These are phyloP conservation scores for Eucalyptus regnans DNA, from an alignment of 345 rosid genomes.

Conservation along the genomic window DNA sequence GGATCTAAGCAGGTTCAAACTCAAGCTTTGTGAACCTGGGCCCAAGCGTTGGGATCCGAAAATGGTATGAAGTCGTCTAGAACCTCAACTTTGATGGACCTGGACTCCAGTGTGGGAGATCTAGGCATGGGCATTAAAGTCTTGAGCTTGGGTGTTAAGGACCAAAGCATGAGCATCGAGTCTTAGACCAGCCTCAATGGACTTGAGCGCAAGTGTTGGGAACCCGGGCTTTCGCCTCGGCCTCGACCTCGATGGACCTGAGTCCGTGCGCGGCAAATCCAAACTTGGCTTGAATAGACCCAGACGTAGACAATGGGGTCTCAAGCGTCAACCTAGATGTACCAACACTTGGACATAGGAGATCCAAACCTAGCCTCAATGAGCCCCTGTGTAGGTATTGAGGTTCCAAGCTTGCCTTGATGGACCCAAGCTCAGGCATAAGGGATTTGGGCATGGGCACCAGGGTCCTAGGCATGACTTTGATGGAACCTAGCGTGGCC, in stretches of 20 bases:
- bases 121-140: neutral
- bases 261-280: rapidly evolving
- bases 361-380: neutral
- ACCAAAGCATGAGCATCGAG: neutral
- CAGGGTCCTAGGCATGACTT: neutral
- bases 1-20: neutral
- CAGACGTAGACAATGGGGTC: neutral
- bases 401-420: neutral
- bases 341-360: too few relatives aligned
- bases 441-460: neutral
- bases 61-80: neutral
- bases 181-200: neutral
- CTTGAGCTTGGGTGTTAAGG: too few relatives aligned
- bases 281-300: too few relatives aligned
- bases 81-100: neutral
- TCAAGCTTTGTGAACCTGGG: neutral
- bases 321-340: neutral
- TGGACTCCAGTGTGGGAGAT: neutral
- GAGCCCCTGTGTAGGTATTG: neutral
- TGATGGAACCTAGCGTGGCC: neutral
- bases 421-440: too few relatives aligned
- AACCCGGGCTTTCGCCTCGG: neutral
- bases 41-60: neutral
- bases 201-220: rapidly evolving
- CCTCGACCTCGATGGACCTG: neutral